Evolutionary conservation across 805 yeast genomes (phyloP), one percentile per base, ranked within the genome.

Genomic region (Candida rishiriensis): DNA sequence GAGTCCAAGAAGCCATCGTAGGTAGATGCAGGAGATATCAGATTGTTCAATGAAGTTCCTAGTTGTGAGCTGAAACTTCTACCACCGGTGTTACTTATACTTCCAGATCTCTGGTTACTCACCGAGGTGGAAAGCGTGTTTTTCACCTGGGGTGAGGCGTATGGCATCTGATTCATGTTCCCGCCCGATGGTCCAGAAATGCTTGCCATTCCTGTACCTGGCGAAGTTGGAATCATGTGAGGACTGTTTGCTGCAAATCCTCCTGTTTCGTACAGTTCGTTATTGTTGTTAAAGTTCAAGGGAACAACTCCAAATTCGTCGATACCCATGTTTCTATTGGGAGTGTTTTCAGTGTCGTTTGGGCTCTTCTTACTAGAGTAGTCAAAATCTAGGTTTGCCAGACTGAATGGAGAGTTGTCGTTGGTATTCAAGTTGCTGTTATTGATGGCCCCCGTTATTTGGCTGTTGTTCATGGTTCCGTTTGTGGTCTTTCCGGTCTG

Each of bases 21-120:
- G n/a, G 62, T 64, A 32, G 63, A 61, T 12, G 57, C 56, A 2
- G 70, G 70, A 3, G 70, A 65, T 6, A 63, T 49, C 7, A 66
- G 38, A 33, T 55, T 63, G 48, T 57, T 61, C 31, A 65, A 46
- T 0, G 66, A 60, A 1, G 62, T 55, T 1, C 63, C 67, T 33
- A 63, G 41, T 35, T 62, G 65, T 3, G 60, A 57, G 2, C 63
- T 54, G 39, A 59, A 60, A 41, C 61, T 55, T 41, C 55, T 54
- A 1, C 58, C 52, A 14, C 54, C 59, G 33, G 50, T 55, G 29
- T 53, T 54, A 47, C 59, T 58, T 18, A 52, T 51, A 39, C 59
- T 52, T 21, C 47, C 50, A 3, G 59, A 47, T 21, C 60, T 49
- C 34, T 44, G 49, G 28, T 47, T 52, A 13, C 42, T 42, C 12